phyloP scores from a whole-genome alignment of 2,329 filamentous ascomycete genomes.

The Aphanoascus verrucosus region DNA sequence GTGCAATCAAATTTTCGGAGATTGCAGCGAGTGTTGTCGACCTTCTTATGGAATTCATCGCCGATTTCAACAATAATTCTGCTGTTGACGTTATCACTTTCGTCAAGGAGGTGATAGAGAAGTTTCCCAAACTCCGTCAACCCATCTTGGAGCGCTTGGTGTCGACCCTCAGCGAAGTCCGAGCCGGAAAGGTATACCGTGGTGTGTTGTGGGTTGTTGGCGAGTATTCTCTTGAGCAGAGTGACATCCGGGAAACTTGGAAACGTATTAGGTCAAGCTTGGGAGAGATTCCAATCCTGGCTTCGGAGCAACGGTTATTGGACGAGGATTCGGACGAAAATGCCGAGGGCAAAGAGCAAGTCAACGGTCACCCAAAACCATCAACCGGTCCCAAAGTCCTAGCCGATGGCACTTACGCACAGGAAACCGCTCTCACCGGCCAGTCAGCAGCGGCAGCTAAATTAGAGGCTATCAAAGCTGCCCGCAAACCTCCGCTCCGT shows the following conservation, averaged over 20 bases:
- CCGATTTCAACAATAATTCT: constrained; percentile 93
- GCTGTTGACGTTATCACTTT: constrained; percentile 97
- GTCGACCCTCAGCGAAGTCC: constrained; percentile 80
- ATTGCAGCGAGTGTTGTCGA: constrained; percentile 94
- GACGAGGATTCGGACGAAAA: constrained; percentile 67
- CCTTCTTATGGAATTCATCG: constrained; percentile 96
- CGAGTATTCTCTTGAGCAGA: constrained; percentile 89
- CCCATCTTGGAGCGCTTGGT: constrained; percentile 84
- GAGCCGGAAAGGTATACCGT: constrained; percentile 92
- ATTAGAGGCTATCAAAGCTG: constrained; percentile 91
- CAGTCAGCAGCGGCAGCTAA: constrained; percentile 81
- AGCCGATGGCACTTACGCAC: constrained; percentile 94
- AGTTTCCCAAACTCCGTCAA: constrained; percentile 79
- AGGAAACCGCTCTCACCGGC: constrained; percentile 89
- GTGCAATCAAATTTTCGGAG: constrained; percentile 97
- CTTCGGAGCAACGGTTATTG: constrained; percentile 82
- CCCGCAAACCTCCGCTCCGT: constrained; percentile 86
- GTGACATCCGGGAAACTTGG: constrained; percentile 92
- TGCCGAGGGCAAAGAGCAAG: constrained; percentile 55
- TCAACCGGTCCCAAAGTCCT: constrained; percentile 81
- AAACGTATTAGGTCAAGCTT: constrained; percentile 87
- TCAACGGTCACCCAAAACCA: constrained; percentile 69
- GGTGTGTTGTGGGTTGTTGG: constrained; percentile 96
- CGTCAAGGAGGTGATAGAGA: constrained; percentile 97
- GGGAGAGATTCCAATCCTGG: constrained; percentile 92